These are phyloP conservation scores for Clonostachys rhizophaga DNA, from an alignment of 2,329 filamentous ascomycete species.

Conservation along the genomic window DNA sequence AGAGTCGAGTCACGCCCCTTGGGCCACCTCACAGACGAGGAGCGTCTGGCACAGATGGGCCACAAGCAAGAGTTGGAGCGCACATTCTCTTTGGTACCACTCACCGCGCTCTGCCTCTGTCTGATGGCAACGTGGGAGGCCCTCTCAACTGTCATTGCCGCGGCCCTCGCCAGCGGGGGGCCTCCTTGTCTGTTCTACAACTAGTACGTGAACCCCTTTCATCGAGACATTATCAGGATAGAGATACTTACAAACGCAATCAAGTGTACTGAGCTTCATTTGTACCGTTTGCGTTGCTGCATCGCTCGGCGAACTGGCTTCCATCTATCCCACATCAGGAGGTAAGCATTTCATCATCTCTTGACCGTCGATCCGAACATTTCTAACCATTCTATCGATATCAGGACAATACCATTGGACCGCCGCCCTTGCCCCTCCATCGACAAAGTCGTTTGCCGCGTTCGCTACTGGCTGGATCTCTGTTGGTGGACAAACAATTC, in stretches of 20 bases:
- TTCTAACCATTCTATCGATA: background rate
- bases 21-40: too few species aligned
- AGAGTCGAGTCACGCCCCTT: too few species aligned
- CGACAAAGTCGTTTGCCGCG: slow-evolving; percentile 3
- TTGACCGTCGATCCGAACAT: background rate
- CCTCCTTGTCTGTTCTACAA: slow-evolving; percentile 40
- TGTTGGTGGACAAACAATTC: slow-evolving; percentile 36
- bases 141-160: slow-evolving; percentile 36
- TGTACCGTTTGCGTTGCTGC: slow-evolving; percentile 14
- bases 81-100: too few species aligned
- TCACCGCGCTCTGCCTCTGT: too few species aligned
- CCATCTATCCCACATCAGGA: slow-evolving; percentile 25
- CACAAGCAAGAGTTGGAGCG: too few species aligned
- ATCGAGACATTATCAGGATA: too few species aligned
- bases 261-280: slow-evolving; percentile 29
- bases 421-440: slow-evolving; percentile 20
- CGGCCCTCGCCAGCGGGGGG: slow-evolving; percentile 36
- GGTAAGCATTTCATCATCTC: slow-evolving; percentile 8
- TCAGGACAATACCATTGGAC: slow-evolving; percentile 41
- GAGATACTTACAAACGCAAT: background rate
- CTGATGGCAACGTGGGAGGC: slow-evolving; percentile 37
- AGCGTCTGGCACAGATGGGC: too few species aligned
- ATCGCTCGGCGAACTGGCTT: slow-evolving; percentile 32
- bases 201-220: slow-evolving; percentile 17
- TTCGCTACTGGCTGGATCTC: slow-evolving; percentile 34